Conservation (phyloP, 345 rosid species). For the Trapa incisa region DNA sequence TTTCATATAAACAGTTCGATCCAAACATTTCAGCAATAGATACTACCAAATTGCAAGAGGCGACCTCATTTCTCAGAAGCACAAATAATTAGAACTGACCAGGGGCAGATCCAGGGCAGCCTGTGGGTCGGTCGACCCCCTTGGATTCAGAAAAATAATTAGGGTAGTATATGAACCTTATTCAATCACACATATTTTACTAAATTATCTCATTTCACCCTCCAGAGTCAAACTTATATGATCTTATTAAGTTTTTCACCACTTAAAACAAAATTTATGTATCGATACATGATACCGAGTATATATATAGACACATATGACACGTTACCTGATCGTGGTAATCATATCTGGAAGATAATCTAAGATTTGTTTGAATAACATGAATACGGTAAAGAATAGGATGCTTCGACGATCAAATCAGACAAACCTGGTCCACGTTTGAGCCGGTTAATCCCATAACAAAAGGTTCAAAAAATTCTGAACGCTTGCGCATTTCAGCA, state of each 20-base stretch:
- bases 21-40: background rate
- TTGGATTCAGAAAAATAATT: background rate
- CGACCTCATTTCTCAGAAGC: too few relatives aligned
- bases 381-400: background rate
- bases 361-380: background rate
- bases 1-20: background rate
- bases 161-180: too few relatives aligned
- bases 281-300: too few relatives aligned
- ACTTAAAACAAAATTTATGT: too few relatives aligned
- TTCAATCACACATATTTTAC: too few relatives aligned
- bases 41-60: too few relatives aligned
- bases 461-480: constrained; percentile 86
- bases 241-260: too few relatives aligned
- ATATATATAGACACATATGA: background rate
- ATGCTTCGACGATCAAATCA: background rate
- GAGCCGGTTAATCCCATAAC: constrained; percentile 66
- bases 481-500: constrained; percentile 78
- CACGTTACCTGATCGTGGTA: too few relatives aligned
- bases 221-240: background rate
- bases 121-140: too few relatives aligned
- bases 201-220: too few relatives aligned
- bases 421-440: constrained; percentile 87
- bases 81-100: too few relatives aligned
- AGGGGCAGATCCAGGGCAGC: too few relatives aligned
- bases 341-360: background rate